phyloP scores from a whole-genome alignment of 2,329 filamentous ascomycete species.

The Diplocarpon rosae region DNA sequence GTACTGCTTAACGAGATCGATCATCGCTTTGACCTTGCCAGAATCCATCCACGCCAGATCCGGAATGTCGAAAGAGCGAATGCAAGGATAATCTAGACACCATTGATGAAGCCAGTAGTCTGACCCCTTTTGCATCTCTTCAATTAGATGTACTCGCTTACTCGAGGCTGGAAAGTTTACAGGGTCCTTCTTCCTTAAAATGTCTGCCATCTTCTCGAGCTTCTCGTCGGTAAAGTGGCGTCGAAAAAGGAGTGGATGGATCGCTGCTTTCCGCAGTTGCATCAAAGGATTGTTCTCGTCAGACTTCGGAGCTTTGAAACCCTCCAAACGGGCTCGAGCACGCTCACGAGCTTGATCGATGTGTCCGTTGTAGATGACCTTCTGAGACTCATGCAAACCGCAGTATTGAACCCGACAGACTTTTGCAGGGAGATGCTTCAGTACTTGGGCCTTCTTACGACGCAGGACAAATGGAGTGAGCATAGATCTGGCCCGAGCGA shows the following conservation, averaged over 20 bases:
- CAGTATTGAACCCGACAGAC: slow-evolving; percentile 69
- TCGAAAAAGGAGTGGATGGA: slow-evolving; percentile 82
- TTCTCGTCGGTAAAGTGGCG: slow-evolving; percentile 66
- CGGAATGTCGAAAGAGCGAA: slow-evolving; percentile 44
- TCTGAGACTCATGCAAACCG: slow-evolving; percentile 63
- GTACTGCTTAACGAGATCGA: slow-evolving; percentile 63
- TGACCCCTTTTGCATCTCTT: slow-evolving; percentile 46
- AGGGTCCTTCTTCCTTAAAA: slow-evolving; percentile 59
- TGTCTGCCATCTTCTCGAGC: slow-evolving; percentile 66
- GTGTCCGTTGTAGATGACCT: slow-evolving; percentile 59
- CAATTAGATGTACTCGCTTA: slow-evolving; percentile 39
- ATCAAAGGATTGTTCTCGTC: slow-evolving; percentile 68
- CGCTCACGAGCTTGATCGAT: slow-evolving; percentile 51
- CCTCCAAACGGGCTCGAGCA: slow-evolving; percentile 44
- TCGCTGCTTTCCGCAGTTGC: slow-evolving; percentile 82
- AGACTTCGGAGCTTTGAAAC: slow-evolving; percentile 36
- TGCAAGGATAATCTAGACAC: slow-evolving; percentile 47
- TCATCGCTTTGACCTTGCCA: slow-evolving; percentile 77
- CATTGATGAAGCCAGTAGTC: slow-evolving; percentile 57
- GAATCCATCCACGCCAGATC: slow-evolving; percentile 47
- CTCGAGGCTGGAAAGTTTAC: slow-evolving; percentile 38
- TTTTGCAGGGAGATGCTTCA: slow-evolving; percentile 75
- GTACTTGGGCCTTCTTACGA: slow-evolving; percentile 83
- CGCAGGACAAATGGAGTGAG: slow-evolving; percentile 91
- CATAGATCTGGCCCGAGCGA: slow-evolving; percentile 79